Conservation (phyloP, 2,329 filamentous ascomycete species). For the Trichophyton rubrum region DNA sequence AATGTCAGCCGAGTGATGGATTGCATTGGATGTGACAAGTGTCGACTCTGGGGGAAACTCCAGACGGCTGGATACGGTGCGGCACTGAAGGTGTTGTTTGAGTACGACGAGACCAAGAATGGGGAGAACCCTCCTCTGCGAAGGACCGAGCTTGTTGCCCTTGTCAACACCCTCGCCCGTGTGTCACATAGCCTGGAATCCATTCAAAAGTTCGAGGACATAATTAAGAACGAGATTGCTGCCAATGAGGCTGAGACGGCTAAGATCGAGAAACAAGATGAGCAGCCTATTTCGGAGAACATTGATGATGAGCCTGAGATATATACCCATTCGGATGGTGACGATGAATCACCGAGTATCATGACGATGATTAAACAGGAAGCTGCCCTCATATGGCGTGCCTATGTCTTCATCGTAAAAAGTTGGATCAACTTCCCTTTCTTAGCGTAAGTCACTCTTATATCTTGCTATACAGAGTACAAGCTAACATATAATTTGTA, state of each 20-base stretch:
- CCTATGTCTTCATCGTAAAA: slow-evolving; percentile 52
- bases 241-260: neutral
- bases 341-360: slow-evolving; percentile 32
- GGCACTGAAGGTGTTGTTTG: slow-evolving; percentile 89
- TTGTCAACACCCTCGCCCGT: slow-evolving; percentile 87
- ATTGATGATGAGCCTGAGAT: slow-evolving; percentile 16
- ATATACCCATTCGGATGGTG: slow-evolving; percentile 18
- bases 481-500: slow-evolving; percentile 2
- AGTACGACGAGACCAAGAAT: slow-evolving; percentile 61
- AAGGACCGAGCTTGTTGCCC: slow-evolving; percentile 81
- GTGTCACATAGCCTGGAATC: slow-evolving; percentile 70
- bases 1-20: slow-evolving; percentile 97
- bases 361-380: slow-evolving; percentile 53
- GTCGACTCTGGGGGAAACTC: slow-evolving; percentile 91
- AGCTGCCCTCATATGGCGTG: slow-evolving; percentile 48
- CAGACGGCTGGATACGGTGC: slow-evolving; percentile 92
- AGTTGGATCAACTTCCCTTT: slow-evolving; percentile 59
- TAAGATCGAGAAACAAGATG: slow-evolving; percentile 16
- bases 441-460: slow-evolving; percentile 48
- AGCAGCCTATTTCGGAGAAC: slow-evolving; percentile 18
- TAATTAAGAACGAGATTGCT: slow-evolving; percentile 20
- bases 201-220: slow-evolving; percentile 56
- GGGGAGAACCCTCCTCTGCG: slow-evolving; percentile 59
- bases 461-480: neutral
- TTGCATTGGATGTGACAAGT: slow-evolving; percentile 97